Evolutionary conservation across 2,329 filamentous ascomycete genomes (phyloP).

Genomic region (Diplocarpon rosae): DNA sequence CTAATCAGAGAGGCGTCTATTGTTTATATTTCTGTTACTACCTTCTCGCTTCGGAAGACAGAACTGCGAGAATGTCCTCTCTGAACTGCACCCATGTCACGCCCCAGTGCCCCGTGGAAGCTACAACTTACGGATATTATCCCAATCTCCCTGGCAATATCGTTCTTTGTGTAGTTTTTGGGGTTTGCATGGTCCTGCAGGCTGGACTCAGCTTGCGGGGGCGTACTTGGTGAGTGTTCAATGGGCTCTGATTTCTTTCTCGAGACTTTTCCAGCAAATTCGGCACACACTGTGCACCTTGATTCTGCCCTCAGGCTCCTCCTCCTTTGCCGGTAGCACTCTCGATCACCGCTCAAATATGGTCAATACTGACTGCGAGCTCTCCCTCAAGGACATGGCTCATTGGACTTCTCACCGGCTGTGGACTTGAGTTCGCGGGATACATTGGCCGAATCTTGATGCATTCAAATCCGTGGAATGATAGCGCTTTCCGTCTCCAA

Average conservation of each 20-base stretch:
- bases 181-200: constrained; percentile 31
- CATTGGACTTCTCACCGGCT: constrained; percentile 17
- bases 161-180: constrained; percentile 41
- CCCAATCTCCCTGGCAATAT: constrained; percentile 43
- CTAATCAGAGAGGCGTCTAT: neutral
- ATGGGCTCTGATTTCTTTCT: too few relatives aligned
- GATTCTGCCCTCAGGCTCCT: too few relatives aligned
- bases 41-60: neutral
- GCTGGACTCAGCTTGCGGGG: constrained; percentile 35
- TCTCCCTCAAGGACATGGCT: constrained; percentile 31
- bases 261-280: too few relatives aligned
- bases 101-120: constrained; percentile 36
- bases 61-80: neutral
- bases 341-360: too few relatives aligned
- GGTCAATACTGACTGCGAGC: too few relatives aligned
- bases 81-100: neutral
- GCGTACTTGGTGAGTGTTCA: constrained; percentile 32
- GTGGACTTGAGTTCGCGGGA: neutral
- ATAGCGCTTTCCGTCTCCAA: constrained; percentile 2
- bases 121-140: constrained; percentile 40
- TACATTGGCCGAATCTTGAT: constrained; percentile 6
- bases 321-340: too few relatives aligned
- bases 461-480: constrained; percentile 4
- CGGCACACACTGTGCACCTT: too few relatives aligned
- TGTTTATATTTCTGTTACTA: neutral